Evolutionary conservation across 148 eudicot species (phyloP).

Genomic region (Amaranthus palmeri): DNA sequence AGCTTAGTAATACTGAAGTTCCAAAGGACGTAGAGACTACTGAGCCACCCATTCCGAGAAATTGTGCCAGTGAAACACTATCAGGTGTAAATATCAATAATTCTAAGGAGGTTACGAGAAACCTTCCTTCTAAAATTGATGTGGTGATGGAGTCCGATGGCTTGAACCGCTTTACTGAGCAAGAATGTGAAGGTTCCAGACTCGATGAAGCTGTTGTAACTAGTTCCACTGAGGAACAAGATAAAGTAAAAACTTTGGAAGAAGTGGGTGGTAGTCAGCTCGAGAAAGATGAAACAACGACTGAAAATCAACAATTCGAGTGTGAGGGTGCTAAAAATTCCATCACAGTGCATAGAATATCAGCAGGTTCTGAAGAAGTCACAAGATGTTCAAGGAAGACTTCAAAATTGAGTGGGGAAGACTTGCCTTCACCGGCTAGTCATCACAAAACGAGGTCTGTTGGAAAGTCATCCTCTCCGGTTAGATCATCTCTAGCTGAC

Average conservation of each 20-base stretch:
- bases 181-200: slow-evolving; percentile 29
- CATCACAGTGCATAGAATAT: slow-evolving; percentile 21
- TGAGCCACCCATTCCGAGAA: slow-evolving; percentile 18
- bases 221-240: slow-evolving; percentile 31
- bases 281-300: slow-evolving; percentile 28
- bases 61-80: slow-evolving; percentile 25
- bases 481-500: slow-evolving; percentile 41
- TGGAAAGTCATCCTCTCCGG: slow-evolving; percentile 39
- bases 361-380: slow-evolving; percentile 35
- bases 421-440: slow-evolving; percentile 31
- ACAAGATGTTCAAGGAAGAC: slow-evolving; percentile 33
- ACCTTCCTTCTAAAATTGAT: slow-evolving; percentile 32
- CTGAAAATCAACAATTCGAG: slow-evolving; percentile 21
- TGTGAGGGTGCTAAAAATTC: slow-evolving; percentile 33
- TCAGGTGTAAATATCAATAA: slow-evolving; percentile 26
- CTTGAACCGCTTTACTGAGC: slow-evolving; percentile 21
- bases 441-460: slow-evolving; percentile 42
- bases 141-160: slow-evolving; percentile 35
- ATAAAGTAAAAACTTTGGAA: slow-evolving; percentile 31
- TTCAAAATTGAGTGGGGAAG: slow-evolving; percentile 31
- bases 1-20: slow-evolving; percentile 24
- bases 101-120: slow-evolving; percentile 21
- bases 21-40: slow-evolving; percentile 16
- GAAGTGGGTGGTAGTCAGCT: slow-evolving; percentile 24
- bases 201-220: slow-evolving; percentile 18